These are phyloP conservation scores for Globisporangium mamillatum DNA, from an alignment of 352 stramenopile genomes.

Conservation along the genomic window DNA sequence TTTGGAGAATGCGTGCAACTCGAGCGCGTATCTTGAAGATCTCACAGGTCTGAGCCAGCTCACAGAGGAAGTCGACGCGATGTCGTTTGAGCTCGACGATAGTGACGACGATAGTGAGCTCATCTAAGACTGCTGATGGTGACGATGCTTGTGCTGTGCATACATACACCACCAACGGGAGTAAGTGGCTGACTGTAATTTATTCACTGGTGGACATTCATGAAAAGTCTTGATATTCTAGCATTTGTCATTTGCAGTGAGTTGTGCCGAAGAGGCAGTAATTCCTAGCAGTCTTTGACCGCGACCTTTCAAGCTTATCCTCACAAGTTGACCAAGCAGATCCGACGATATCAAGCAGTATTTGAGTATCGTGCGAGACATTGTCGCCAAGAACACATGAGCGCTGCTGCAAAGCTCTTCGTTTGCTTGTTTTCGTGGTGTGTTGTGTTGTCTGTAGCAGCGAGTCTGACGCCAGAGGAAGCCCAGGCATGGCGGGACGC, in stretches of 20 bases:
- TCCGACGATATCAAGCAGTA: neutral
- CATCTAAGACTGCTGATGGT: slow-evolving; percentile 24
- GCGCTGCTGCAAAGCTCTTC: slow-evolving; percentile 3
- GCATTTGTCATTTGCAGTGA: neutral
- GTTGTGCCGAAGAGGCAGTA: neutral
- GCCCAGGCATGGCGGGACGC: slow-evolving; percentile 37
- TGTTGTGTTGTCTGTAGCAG: neutral
- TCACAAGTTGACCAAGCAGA: neutral
- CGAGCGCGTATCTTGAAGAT: slow-evolving; percentile 69
- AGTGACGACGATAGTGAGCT: slow-evolving; percentile 65
- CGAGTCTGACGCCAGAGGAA: slow-evolving; percentile 30
- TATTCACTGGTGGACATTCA: neutral
- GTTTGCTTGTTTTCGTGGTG: slow-evolving; percentile 8
- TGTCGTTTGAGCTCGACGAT: slow-evolving; percentile 68
- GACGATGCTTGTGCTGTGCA: neutral
- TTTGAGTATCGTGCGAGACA: neutral
- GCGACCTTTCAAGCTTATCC: slow-evolving; percentile 4
- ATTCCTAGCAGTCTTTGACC: neutral
- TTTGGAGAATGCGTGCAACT: slow-evolving; percentile 68
- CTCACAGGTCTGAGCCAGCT: slow-evolving; percentile 71
- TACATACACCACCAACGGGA: neutral
- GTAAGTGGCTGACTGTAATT: neutral
- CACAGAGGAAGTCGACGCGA: slow-evolving; percentile 49
- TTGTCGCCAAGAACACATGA: neutral
- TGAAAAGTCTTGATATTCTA: neutral